phyloP scores from a whole-genome alignment of 1,284 basidiomycete species.

The Xerocomus nothofagi region DNA sequence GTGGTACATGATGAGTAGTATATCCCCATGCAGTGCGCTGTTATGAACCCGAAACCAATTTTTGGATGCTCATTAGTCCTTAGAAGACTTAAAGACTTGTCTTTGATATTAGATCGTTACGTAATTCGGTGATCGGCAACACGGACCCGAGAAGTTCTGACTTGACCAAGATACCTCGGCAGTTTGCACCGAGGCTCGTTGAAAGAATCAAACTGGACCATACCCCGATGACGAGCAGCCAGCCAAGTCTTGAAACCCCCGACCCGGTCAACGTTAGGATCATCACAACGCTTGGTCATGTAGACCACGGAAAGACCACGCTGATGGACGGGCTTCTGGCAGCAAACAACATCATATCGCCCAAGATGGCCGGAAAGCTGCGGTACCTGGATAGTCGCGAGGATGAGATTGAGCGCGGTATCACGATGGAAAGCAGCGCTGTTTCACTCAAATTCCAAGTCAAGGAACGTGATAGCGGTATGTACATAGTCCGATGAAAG shows the following conservation, averaged over 20 bases:
- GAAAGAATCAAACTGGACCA: background rate
- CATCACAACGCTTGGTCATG: constrained; percentile 81
- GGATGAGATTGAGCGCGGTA: constrained; percentile 97
- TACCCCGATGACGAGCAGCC: constrained; percentile 22
- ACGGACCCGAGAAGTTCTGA: constrained; percentile 1
- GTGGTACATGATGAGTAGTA: background rate
- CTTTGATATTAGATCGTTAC: no score
- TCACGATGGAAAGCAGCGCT: constrained; percentile 98
- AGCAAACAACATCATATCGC: constrained; percentile 97
- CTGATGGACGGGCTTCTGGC: constrained; percentile 95
- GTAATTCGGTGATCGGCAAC: background rate
- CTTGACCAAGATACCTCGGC: background rate
- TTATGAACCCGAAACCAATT: background rate
- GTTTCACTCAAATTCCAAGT: constrained; percentile 85
- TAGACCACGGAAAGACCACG: constrained; percentile 93
- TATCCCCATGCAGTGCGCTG: background rate
- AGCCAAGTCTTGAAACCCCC: constrained; percentile 37
- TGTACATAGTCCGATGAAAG: constrained; percentile 28
- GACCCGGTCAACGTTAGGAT: constrained; percentile 66
- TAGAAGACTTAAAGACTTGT: no score
- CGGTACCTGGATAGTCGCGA: constrained; percentile 95
- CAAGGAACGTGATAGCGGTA: constrained; percentile 55
- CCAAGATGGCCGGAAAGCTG: constrained; percentile 94
- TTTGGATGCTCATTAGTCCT: background rate
- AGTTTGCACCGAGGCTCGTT: background rate